Evolutionary conservation across 345 rosid genomes (phyloP).

Genomic region (rapeseed (Brassica napus)): DNA sequence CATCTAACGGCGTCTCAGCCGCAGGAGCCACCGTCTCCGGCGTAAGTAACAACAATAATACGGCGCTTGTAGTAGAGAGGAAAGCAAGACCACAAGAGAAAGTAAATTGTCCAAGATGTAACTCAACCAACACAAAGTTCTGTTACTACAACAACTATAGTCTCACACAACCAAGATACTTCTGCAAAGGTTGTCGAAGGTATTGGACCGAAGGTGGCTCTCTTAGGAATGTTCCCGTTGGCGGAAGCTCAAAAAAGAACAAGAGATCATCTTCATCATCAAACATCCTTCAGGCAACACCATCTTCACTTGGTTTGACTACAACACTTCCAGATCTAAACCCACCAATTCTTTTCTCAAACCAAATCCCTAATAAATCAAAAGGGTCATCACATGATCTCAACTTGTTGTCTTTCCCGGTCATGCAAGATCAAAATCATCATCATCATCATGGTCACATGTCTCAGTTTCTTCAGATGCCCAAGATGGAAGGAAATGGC

Average conservation of each 20-base stretch:
- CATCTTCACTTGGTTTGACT: background rate
- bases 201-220: conserved; percentile 2
- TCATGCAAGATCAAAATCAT: background rate
- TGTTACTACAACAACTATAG: conserved; percentile 1
- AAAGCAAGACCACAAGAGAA: conserved; percentile 1
- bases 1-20: background rate
- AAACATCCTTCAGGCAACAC: background rate
- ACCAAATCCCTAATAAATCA: background rate
- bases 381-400: background rate
- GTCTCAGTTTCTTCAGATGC: background rate
- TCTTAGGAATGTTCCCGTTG: conserved; percentile 1
- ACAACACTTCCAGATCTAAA: conserved; percentile 5
- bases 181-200: conserved; percentile 6
- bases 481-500: background rate
- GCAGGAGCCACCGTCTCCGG: background rate
- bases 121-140: background rate
- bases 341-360: background rate
- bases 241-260: background rate
- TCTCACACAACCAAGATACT: background rate
- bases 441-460: background rate
- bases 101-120: background rate
- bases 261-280: background rate
- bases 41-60: background rate
- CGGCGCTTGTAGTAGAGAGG: background rate
- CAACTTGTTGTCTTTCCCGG: background rate